Evolutionary conservation across 805 yeast species (phyloP), one percentile per base, ranked within the genome.

Genomic region (Hanseniaspora hatyaiensis): DNA sequence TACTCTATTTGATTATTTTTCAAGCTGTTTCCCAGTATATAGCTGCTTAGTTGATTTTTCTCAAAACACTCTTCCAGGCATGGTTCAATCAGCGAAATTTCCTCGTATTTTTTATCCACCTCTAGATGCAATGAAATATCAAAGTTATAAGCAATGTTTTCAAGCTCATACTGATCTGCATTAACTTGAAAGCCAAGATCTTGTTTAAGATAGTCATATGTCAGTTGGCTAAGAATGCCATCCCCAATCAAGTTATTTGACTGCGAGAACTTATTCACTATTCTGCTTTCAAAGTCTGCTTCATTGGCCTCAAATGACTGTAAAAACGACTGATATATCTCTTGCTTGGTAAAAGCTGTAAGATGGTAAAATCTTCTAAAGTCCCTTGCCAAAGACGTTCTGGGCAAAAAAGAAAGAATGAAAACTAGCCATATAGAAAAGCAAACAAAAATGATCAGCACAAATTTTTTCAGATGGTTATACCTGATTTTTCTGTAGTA

Each of bases 321-420:
- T 42, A 83, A 58, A 53, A 72, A 78, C 16, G 75, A 61, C 29
- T 95, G 68, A 54, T 82, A 78, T 26, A 82, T 70, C 52, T 87
- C 96, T 8, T 77, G 71, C 48, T 70, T 71, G 2, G 94, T 79
- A 41, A 84, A 59, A 46, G 67, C 72, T 30, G 77, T 71, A 28
- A 80, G 78, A 30, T 40, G 34, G 62, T 85, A 84, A 53, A 84
- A 61, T 42, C 95, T 65, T 55, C 89, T 72, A 56, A 82, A 75
- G 61, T 88, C 96, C 53, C 95, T 67, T 42, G 82, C 76, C 16
- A 85, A 65, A 2, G 95, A 83, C 1, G 96, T 84, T 50, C 95
- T 63, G 1, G 95, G 96, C 13, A 86, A 67, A 59, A 87, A 87
- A 0, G 80, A 75, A 42, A 84, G 66, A 34, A 82, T 75, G 58